Evolutionary conservation across 2,329 filamentous ascomycete genomes (phyloP).

Genomic region (Emmonsiellopsis sp.): DNA sequence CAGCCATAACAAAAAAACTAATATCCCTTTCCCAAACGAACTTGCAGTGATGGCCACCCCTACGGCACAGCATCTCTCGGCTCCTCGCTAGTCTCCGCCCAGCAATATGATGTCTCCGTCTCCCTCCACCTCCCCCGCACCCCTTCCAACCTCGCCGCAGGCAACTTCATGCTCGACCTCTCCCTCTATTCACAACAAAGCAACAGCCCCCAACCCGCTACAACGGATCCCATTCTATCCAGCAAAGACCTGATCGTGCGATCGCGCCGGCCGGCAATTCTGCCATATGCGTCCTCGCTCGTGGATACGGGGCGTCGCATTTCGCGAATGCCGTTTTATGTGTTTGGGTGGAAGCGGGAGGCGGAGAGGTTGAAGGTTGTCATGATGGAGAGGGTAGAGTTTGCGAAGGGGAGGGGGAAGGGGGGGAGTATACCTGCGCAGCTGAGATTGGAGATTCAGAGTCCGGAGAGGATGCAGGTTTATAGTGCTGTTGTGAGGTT

Average conservation of each 20-base stretch:
- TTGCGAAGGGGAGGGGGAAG: constrained; percentile 45
- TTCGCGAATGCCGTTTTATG: constrained; percentile 57
- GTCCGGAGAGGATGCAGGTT: constrained; percentile 61
- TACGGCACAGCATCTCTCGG: constrained; percentile 44
- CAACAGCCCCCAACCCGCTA: constrained; percentile 15
- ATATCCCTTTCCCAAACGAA: not conserved
- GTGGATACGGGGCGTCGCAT: constrained; percentile 53
- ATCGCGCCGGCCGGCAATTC: constrained; percentile 63
- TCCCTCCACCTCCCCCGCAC: constrained; percentile 69
- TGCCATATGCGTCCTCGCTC: constrained; percentile 68
- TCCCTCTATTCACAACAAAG: constrained; percentile 49
- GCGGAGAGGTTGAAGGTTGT: constrained; percentile 53
- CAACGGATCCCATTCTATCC: not conserved
- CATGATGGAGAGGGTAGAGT: constrained; percentile 66
- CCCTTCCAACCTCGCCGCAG: constrained; percentile 60
- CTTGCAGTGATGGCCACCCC: constrained; percentile 35
- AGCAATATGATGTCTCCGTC: constrained; percentile 77
- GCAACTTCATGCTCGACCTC: constrained; percentile 91
- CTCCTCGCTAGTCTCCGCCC: constrained; percentile 53
- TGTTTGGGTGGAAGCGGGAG: constrained; percentile 57
- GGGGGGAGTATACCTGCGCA: constrained; percentile 43
- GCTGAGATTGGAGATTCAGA: constrained; percentile 59
- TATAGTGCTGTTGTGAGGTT: constrained; percentile 62
- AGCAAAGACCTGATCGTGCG: constrained; percentile 41
- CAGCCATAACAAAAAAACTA: not conserved